These are phyloP conservation scores for Aspergillus piperis DNA, from an alignment of 2,329 filamentous ascomycete species.

Conservation along the genomic window DNA sequence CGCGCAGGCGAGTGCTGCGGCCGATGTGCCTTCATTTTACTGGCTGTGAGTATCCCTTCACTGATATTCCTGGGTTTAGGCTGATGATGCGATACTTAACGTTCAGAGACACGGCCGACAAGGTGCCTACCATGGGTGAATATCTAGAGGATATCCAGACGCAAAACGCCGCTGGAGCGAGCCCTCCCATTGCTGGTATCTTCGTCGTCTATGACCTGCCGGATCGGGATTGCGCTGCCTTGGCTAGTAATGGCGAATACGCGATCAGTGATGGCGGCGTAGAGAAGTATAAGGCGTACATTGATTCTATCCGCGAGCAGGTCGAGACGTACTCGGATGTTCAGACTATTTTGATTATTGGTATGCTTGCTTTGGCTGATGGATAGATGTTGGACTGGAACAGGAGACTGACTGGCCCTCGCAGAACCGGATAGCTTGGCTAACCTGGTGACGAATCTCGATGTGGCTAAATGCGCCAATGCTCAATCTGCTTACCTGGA, in stretches of 20 bases:
- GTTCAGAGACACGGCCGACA: slow-evolving; percentile 48
- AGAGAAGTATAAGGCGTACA: slow-evolving; percentile 56
- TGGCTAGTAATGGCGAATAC: slow-evolving; percentile 65
- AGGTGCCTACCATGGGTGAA: slow-evolving; percentile 52
- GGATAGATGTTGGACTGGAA: not conserved
- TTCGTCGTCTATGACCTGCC: slow-evolving; percentile 67
- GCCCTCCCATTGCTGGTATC: slow-evolving; percentile 48
- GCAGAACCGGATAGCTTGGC: slow-evolving; percentile 64
- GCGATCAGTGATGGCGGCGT: slow-evolving; percentile 55
- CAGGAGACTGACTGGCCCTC: slow-evolving; percentile 30
- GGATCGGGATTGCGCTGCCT: slow-evolving; percentile 64
- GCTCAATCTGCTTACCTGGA: slow-evolving; percentile 58
- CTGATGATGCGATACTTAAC: slow-evolving; percentile 5
- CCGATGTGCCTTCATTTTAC: slow-evolving; percentile 54
- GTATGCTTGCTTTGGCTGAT: slow-evolving; percentile 30
- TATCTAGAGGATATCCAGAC: slow-evolving; percentile 52
- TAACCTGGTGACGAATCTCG: slow-evolving; percentile 63
- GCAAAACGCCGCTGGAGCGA: slow-evolving; percentile 52
- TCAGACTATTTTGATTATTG: slow-evolving; percentile 54
- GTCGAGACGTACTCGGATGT: slow-evolving; percentile 57
- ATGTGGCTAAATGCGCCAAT: slow-evolving; percentile 56
- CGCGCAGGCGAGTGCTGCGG: slow-evolving; percentile 52
- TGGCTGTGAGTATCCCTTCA: slow-evolving; percentile 51
- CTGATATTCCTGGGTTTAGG: not conserved
- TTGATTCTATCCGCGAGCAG: slow-evolving; percentile 56